A percentile compares a stretch with the other conserved stretches of the same genome.
phyloP scores from a whole-genome alignment of 306 rosid species.

The Lagenaria siceraria region DNA sequence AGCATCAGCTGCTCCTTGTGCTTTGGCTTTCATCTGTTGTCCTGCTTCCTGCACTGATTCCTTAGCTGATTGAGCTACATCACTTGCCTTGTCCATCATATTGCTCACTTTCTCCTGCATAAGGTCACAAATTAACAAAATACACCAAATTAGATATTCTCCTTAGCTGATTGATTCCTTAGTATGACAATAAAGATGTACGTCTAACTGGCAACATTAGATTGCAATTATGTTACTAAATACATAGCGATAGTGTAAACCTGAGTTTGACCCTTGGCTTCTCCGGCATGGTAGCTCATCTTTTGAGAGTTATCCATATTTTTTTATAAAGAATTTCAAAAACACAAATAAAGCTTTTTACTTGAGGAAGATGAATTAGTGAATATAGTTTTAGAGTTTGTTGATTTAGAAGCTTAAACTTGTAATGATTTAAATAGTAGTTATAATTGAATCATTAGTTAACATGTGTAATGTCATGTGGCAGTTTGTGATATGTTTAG shows the following conservation, averaged over 20 bases:
- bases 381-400: not conserved
- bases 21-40: constrained; percentile 29
- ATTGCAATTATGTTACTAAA: too few species aligned
- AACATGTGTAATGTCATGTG: not conserved
- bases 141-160: too few species aligned
- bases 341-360: not conserved
- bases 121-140: not conserved
- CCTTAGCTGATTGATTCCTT: too few species aligned
- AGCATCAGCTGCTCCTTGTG: constrained; percentile 53
- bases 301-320: constrained; percentile 41
- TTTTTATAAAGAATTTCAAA: not conserved
- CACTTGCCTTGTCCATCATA: constrained; percentile 37
- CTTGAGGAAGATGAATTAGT: not conserved
- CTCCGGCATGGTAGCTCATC: constrained; percentile 34
- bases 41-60: constrained; percentile 43
- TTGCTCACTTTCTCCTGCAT: constrained; percentile 37
- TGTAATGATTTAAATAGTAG: not conserved
- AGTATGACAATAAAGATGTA: too few species aligned
- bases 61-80: constrained; percentile 41
- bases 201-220: too few species aligned
- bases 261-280: constrained; percentile 55
- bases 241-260: constrained; percentile 1
- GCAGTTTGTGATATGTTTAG: not conserved
- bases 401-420: not conserved
- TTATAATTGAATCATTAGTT: not conserved